These are phyloP conservation scores for Entelexis paramagnoliae DNA, from an alignment of 1,139 yeast genomes.

Conservation along the genomic window DNA sequence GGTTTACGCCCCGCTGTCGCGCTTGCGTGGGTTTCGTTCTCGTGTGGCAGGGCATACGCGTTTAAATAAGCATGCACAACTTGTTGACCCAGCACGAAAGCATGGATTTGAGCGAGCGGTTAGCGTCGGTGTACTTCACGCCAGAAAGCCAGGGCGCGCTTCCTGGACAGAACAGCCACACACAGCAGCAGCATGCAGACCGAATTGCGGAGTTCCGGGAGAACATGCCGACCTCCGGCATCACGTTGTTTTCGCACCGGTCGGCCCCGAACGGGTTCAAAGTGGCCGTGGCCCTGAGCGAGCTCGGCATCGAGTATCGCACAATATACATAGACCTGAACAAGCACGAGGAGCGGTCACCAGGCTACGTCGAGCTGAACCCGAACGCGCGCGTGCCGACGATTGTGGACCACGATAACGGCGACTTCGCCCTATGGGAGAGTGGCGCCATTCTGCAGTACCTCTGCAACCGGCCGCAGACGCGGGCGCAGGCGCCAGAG, in stretches of 20 bases:
- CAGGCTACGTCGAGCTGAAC: constrained; percentile 81
- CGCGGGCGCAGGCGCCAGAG: constrained; percentile 7
- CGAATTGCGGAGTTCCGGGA: constrained; percentile 64
- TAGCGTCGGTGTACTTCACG: constrained; percentile 12
- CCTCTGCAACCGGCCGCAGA: constrained; percentile 47
- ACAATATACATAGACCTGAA: constrained; percentile 84
- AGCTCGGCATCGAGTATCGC: constrained; percentile 65
- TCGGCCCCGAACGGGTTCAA: constrained; percentile 96
- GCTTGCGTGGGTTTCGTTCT: neutral
- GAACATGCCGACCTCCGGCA: constrained; percentile 74
- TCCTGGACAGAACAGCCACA: neutral
- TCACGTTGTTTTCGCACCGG: constrained; percentile 77
- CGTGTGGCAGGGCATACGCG: constrained; percentile 6
- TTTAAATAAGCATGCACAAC: constrained; percentile 6
- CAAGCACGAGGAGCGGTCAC: constrained; percentile 83
- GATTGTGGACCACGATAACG: constrained; percentile 73
- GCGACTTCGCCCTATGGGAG: constrained; percentile 82
- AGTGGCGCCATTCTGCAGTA: constrained; percentile 83
- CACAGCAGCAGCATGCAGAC: neutral
- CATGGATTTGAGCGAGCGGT: constrained; percentile 15
- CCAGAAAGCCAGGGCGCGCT: constrained; percentile 2
- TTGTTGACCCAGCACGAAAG: neutral
- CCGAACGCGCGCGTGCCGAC: constrained; percentile 96
- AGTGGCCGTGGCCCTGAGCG: constrained; percentile 82
- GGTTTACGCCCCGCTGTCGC: neutral